Evolutionary conservation across 495 filamentous ascomycete species (phyloP).

Genomic region (Bacidia rubella): DNA sequence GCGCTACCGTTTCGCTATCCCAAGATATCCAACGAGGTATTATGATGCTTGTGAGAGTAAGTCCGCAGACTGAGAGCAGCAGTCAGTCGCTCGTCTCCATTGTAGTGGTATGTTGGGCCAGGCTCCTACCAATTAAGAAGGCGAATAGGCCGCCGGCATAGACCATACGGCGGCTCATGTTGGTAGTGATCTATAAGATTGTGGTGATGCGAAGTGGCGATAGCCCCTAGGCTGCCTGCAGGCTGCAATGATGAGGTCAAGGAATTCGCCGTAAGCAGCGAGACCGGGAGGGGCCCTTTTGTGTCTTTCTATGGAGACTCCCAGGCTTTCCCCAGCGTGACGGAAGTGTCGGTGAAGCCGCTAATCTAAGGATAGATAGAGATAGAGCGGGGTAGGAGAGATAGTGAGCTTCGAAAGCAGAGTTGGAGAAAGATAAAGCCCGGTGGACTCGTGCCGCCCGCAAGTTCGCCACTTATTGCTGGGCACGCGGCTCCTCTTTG

Average conservation of each 20-base stretch:
- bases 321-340: too few species aligned
- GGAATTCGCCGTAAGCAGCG: background rate
- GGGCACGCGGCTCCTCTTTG: background rate
- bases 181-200: slow-evolving; percentile 1
- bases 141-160: slow-evolving; percentile 43
- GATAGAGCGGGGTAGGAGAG: background rate
- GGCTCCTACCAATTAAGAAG: slow-evolving; percentile 46
- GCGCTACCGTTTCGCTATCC: slow-evolving; percentile 42
- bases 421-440: background rate
- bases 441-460: background rate
- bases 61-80: slow-evolving; percentile 47
- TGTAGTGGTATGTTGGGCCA: background rate
- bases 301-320: too few species aligned
- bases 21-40: slow-evolving; percentile 73
- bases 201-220: background rate
- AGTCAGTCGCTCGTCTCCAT: background rate
- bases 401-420: background rate
- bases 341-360: too few species aligned
- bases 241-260: background rate
- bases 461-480: background rate
- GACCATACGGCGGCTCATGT: slow-evolving; percentile 38
- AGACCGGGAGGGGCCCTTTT: background rate
- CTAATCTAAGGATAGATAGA: background rate
- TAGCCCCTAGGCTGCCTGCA: background rate
- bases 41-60: slow-evolving; percentile 63